Conservation (phyloP, 2,329 filamentous ascomycete species). For the Cladophialophora bantiana region DNA sequence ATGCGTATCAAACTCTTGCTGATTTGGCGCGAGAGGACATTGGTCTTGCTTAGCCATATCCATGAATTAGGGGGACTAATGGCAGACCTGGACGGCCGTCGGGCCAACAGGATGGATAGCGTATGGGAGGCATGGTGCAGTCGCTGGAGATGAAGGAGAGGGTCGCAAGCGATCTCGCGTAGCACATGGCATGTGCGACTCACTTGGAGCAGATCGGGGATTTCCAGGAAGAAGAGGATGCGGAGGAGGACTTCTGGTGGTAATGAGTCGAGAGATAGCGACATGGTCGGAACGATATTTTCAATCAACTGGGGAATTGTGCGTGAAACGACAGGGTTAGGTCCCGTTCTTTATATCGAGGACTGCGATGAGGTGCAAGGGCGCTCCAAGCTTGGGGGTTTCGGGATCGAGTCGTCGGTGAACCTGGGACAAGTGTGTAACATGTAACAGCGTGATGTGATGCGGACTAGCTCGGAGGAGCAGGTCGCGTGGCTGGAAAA, state of each 20-base stretch:
- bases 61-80: conserved; percentile 67
- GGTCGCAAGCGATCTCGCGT: conserved; percentile 67
- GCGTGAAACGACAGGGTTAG: background rate
- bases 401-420: conserved; percentile 6
- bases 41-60: conserved; percentile 72
- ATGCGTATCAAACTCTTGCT: conserved; percentile 71
- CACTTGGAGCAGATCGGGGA: conserved; percentile 54
- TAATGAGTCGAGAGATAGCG: conserved; percentile 38
- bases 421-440: background rate
- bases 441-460: background rate
- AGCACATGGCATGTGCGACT: conserved; percentile 64
- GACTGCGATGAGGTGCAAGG: background rate
- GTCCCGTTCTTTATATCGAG: background rate
- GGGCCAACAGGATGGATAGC: conserved; percentile 64
- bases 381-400: background rate
- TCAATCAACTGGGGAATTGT: background rate
- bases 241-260: conserved; percentile 55
- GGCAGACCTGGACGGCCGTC: conserved; percentile 65
- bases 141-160: conserved; percentile 69
- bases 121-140: conserved; percentile 63
- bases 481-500: conserved; percentile 22
- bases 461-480: background rate
- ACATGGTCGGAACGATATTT: conserved; percentile 14
- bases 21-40: conserved; percentile 68
- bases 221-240: conserved; percentile 54